These are phyloP conservation scores for Mycothermus thermophilus DNA, from an alignment of 495 filamentous ascomycete species.

Conservation along the genomic window DNA sequence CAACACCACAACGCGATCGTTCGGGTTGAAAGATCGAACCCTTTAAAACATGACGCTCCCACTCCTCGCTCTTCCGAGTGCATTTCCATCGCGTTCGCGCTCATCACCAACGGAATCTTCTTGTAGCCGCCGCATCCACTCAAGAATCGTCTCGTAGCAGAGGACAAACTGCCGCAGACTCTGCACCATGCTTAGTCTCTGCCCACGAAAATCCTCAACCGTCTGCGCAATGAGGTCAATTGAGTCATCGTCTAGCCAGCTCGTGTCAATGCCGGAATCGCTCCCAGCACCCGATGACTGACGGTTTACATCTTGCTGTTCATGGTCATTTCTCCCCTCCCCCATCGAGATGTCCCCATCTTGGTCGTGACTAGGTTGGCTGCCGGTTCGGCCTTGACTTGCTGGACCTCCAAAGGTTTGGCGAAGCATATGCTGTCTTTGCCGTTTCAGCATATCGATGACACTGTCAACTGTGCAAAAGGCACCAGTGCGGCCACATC, in stretches of 20 bases:
- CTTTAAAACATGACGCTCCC: not conserved
- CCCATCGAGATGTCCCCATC: conserved; percentile 35
- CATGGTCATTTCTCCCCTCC: not conserved
- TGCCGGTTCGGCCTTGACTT: conserved; percentile 4
- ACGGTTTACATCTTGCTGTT: not conserved
- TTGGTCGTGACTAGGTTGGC: conserved; percentile 8
- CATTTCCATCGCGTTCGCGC: not conserved
- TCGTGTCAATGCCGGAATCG: conserved; percentile 17
- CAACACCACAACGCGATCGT: too few species aligned
- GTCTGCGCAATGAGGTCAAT: conserved; percentile 71
- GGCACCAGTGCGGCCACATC: conserved; percentile 87
- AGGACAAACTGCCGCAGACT: conserved; percentile 87
- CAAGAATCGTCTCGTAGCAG: conserved; percentile 88
- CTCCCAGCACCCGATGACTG: not conserved
- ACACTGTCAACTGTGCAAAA: conserved; percentile 96
- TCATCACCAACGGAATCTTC: not conserved
- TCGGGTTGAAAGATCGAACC: too few species aligned
- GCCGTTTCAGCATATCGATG: conserved; percentile 80
- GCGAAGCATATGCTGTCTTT: conserved; percentile 31
- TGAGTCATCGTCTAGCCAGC: conserved; percentile 37
- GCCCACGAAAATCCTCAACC: conserved; percentile 76
- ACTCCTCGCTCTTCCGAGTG: not conserved
- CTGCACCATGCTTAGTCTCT: conserved; percentile 94
- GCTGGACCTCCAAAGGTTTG: conserved; percentile 8
- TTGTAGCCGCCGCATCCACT: conserved; percentile 53